phyloP scores from a whole-genome alignment of 495 filamentous ascomycete species.

The Annulohypoxylon maeteangense region DNA sequence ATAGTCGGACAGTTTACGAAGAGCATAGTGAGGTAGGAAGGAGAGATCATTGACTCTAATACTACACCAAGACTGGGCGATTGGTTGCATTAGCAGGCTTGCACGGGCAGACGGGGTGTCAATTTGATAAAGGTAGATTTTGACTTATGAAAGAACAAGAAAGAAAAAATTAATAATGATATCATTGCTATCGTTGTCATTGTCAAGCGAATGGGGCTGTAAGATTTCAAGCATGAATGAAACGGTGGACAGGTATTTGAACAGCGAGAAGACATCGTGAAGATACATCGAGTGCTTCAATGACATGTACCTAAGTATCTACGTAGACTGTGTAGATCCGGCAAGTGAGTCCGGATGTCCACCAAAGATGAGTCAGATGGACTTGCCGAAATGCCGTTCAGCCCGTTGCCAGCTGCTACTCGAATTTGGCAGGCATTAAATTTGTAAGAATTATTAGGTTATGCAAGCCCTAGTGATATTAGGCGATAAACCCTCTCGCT shows the following conservation, averaged over 20 bases:
- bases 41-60: not conserved
- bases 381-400: not conserved
- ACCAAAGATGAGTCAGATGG: not conserved
- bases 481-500: slow-evolving; percentile 54
- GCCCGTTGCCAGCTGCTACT: not conserved
- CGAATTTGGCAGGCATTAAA: not conserved
- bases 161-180: not conserved
- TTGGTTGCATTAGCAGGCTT: slow-evolving; percentile 5
- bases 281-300: not conserved
- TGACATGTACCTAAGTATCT: not conserved
- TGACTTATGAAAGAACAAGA: not conserved
- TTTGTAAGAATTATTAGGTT: slow-evolving; percentile 51
- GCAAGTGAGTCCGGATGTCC: not conserved
- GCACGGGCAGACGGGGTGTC: not conserved
- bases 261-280: not conserved
- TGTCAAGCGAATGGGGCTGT: not conserved
- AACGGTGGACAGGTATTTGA: no score
- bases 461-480: slow-evolving; percentile 56
- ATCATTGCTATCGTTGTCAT: not conserved
- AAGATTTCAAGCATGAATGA: not conserved
- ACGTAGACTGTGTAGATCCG: not conserved
- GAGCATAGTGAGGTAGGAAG: not conserved
- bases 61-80: not conserved
- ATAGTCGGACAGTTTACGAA: not conserved
- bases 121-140: not conserved